A percentile compares a stretch with the other conserved stretches of the same genome.
Conservation (phyloP, 1,139 yeast genomes). For the Debaryomyces fabryi region DNA sequence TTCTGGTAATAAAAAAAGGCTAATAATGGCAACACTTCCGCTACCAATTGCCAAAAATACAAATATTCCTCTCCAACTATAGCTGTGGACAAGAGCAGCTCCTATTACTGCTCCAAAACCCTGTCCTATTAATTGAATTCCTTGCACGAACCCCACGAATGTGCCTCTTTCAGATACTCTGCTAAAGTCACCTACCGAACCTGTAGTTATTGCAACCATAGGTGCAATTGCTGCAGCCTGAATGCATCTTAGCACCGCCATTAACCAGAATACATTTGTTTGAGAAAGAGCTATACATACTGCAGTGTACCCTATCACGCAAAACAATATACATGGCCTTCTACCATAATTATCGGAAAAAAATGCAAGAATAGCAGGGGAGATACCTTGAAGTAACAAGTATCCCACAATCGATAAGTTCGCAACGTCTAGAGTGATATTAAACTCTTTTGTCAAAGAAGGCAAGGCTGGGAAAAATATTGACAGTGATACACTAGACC, state of each 20-base stretch:
- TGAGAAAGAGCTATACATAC: conserved; percentile 41
- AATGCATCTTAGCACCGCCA: conserved; percentile 38
- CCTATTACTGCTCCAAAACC: conserved; percentile 47
- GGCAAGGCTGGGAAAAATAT: conserved; percentile 48
- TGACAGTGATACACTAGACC: conserved; percentile 44
- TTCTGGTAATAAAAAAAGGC: conserved; percentile 35
- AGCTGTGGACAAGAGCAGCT: conserved; percentile 34
- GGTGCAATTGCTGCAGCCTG: conserved; percentile 49
- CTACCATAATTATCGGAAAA: conserved; percentile 42
- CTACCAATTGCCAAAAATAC: conserved; percentile 41
- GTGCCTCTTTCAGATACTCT: conserved; percentile 40
- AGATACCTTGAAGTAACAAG: conserved; percentile 39
- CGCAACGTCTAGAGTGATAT: conserved; percentile 26
- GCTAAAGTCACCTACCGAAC: conserved; percentile 46
- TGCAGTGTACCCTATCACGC: conserved; percentile 32
- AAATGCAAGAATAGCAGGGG: conserved; percentile 37
- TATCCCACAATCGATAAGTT: conserved; percentile 43
- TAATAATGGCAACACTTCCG: conserved; percentile 31
- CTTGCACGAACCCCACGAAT: conserved; percentile 41
- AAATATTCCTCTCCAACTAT: conserved; percentile 43
- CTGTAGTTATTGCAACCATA: conserved; percentile 41
- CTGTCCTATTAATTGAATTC: conserved; percentile 40
- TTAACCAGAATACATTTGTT: conserved; percentile 38
- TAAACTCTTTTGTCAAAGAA: conserved; percentile 30
- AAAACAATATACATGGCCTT: conserved; percentile 35